Evolutionary conservation across 306 rosid genomes (phyloP).

Genomic region (Cicer pinnatifidum): DNA sequence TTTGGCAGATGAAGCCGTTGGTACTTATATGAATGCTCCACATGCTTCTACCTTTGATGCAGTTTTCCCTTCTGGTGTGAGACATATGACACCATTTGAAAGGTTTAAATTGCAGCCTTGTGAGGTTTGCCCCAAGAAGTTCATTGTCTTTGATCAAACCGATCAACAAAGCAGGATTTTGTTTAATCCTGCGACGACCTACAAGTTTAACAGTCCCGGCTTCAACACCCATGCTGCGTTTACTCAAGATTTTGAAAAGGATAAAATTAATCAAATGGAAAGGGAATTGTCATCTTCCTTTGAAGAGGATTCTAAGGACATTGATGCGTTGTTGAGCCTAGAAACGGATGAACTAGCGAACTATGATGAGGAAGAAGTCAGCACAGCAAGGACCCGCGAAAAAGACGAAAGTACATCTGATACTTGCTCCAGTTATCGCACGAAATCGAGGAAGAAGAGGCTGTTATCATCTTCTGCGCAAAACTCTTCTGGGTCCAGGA

Average conservation of each 20-base stretch:
- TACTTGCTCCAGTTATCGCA: conserved; percentile 69
- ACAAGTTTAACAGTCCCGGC: conserved; percentile 62
- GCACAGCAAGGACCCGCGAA: conserved; percentile 83
- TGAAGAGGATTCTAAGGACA: conserved; percentile 78
- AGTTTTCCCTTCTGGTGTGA: conserved; percentile 61
- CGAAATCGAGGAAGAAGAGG: conserved; percentile 62
- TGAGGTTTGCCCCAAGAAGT: conserved; percentile 83
- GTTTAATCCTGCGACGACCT: conserved; percentile 81
- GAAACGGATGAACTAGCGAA: conserved; percentile 73
- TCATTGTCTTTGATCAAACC: conserved; percentile 85
- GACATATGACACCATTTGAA: conserved; percentile 64
- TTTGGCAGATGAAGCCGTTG: conserved; percentile 57
- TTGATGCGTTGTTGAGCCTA: conserved; percentile 88
- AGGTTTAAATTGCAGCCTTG: conserved; percentile 82
- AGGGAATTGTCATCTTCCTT: conserved; percentile 64
- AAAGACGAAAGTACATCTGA: conserved; percentile 60
- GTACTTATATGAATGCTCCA: conserved; percentile 61
- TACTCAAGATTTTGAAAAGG: conserved; percentile 52
- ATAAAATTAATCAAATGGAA: conserved; percentile 49
- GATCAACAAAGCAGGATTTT: conserved; percentile 75
- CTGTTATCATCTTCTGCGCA: conserved; percentile 49
- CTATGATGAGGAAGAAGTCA: conserved; percentile 78
- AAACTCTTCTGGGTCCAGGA: conserved; percentile 51
- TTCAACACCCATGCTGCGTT: conserved; percentile 57
- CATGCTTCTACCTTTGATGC: conserved; percentile 59